Evolutionary conservation across 2,329 filamentous ascomycete species (phyloP), one percentile per base, ranked within the genome.

Genomic region (Penicillium vulpinum): DNA sequence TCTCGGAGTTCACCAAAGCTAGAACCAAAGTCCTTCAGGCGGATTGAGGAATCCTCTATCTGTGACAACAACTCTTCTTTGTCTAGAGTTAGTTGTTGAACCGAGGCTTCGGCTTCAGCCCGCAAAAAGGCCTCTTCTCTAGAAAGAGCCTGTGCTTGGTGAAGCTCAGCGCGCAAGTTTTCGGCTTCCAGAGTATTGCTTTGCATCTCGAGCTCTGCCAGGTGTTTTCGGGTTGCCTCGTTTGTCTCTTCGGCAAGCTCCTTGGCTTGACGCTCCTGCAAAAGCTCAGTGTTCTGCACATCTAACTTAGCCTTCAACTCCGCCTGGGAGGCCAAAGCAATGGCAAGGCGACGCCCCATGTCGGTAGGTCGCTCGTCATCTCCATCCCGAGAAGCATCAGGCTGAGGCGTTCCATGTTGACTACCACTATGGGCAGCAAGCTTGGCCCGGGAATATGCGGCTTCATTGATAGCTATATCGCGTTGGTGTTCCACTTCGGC

Each of bases 401-500:
- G 78, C 56, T 80, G 79, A 7, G 82, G 81, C 7, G 81, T 83
- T n/a, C 81, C 79, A 40, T 80, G 80, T 50, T 86, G 82, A 65
- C 88, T 91, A n/a, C 81, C 82, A 54, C 86, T 87, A 61, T 92
- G 88, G 8, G 92, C 92, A 29, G 92, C 92, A 50, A 97, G 80
- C 71, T 91, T 97, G 3, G 95, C 92, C 71, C 95, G 96, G 33
- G 92, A 91, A 74, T 97, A 97, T 0, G 94, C 89, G 1, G 94
- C 94, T 77, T 99, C 95, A 66, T 88, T 90, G 52, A 99, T 88
- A n/a, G 94, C 94, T 39, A 89, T 87, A 75, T 99, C 94, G 49
- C 95, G 85, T 77, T 99, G 94, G 71, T 90, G 92, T 72, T 99
- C 94, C 1, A 95, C 89, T 71, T 97, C 92, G 2, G 93, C 92